These are phyloP conservation scores for Entophlyctis helioformis DNA, from an alignment of 192 early-diverging fungal genomes.

Conservation along the genomic window DNA sequence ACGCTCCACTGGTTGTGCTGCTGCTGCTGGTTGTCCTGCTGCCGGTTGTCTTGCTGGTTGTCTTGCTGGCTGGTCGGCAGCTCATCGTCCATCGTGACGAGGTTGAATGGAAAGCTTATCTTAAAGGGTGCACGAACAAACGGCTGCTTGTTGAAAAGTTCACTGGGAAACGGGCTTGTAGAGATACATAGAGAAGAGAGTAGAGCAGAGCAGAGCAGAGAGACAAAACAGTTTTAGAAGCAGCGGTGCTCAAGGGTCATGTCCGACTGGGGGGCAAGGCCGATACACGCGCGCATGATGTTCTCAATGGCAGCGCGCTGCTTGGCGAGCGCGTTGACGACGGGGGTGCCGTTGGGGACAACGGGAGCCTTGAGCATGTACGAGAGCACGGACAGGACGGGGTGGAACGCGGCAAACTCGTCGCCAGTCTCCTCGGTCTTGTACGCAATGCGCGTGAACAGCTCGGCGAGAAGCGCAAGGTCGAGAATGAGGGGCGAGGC, in stretches of 20 bases:
- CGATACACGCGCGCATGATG: conserved; percentile 93
- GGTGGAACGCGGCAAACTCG: conserved; percentile 75
- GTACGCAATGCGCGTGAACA: conserved; percentile 95
- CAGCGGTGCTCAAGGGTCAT: conserved; percentile 74
- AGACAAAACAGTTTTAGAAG: conserved; percentile 5
- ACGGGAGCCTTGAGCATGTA: conserved; percentile 99
- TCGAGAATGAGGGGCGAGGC: conserved; percentile 97
- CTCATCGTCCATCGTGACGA: no score
- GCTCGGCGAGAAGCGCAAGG: conserved; percentile 85
- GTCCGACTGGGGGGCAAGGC: conserved; percentile 89
- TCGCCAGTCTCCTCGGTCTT: conserved; percentile 57
- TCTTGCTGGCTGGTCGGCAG: no score
- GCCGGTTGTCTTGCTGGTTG: no score
- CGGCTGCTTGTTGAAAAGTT: no score
- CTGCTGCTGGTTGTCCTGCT: no score
- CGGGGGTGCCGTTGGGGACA: conserved; percentile 83
- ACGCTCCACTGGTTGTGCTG: no score
- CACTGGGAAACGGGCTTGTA: no score
- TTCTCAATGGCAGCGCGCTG: conserved; percentile 96
- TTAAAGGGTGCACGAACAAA: no score
- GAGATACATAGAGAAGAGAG: no score
- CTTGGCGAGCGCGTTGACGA: conserved; percentile 91
- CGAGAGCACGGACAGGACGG: conserved; percentile 82
- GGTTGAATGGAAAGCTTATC: no score
- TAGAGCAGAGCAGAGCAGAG: no score